Evolutionary conservation across 1,139 yeast species (phyloP).

Genomic region (Hemisphaericaspora subhashii): DNA sequence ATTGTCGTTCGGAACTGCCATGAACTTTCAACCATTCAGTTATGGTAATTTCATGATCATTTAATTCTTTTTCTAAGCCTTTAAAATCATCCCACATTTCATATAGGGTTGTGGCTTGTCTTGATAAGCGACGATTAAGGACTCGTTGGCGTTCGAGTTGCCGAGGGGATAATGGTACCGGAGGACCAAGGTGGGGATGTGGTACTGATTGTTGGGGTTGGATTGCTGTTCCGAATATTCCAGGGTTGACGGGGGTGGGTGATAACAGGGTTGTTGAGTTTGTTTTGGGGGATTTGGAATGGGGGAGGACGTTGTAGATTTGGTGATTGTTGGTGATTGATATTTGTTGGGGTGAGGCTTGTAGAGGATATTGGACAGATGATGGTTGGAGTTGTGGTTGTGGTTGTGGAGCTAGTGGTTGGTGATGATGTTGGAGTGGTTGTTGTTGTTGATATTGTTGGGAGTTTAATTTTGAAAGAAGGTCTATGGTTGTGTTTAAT

Average conservation of each 20-base stretch:
- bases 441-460: constrained; percentile 8
- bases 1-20: constrained; percentile 36
- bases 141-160: constrained; percentile 23
- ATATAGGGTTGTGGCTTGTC: constrained; percentile 34
- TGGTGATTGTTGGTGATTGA: constrained; percentile 7
- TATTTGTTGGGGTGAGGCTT: constrained; percentile 1
- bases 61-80: constrained; percentile 28
- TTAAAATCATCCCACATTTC: constrained; percentile 45
- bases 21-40: constrained; percentile 40
- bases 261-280: constrained; percentile 2
- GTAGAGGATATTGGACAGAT: not conserved
- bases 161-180: constrained; percentile 10
- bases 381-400: constrained; percentile 1
- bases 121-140: constrained; percentile 27
- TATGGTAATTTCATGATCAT: constrained; percentile 28
- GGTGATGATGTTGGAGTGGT: constrained; percentile 8
- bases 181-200: constrained; percentile 2
- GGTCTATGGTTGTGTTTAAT: constrained; percentile 18
- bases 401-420: not conserved
- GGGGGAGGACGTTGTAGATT: constrained; percentile 3
- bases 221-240: not conserved
- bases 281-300: constrained; percentile 1
- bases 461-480: constrained; percentile 17
- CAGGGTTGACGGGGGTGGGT: not conserved
- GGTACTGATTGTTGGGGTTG: constrained; percentile 6